Percentiles rank a stretch among this genome's conserved stretches.
Evolutionary conservation across 208 protist genomes (phyloP).

Genomic region (Leishmania amazonensis): DNA sequence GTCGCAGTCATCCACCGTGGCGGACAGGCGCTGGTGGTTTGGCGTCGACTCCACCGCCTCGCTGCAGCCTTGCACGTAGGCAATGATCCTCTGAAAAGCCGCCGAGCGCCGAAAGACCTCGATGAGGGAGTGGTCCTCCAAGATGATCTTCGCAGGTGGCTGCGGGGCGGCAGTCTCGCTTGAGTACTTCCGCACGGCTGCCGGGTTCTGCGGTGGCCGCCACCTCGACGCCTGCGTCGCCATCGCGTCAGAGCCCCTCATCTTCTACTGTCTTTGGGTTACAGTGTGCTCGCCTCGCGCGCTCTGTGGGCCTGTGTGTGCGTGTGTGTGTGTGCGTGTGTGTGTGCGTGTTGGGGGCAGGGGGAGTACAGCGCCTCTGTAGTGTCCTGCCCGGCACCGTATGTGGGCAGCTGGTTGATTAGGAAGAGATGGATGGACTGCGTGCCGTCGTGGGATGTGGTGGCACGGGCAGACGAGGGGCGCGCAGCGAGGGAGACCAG

Average conservation of each 20-base stretch:
- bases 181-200: slow-evolving; percentile 21
- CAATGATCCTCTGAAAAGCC: slow-evolving; percentile 70
- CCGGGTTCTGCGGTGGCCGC: slow-evolving; percentile 20
- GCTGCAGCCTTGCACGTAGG: slow-evolving; percentile 62
- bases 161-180: slow-evolving; percentile 14
- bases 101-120: slow-evolving; percentile 60
- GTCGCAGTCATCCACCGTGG: slow-evolving; percentile 24
- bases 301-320: neutral
- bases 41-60: slow-evolving; percentile 33
- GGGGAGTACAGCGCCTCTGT: neutral
- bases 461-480: neutral
- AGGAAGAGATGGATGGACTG: neutral
- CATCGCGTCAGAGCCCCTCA: slow-evolving; percentile 8
- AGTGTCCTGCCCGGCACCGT: neutral
- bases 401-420: neutral
- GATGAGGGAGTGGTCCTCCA: slow-evolving; percentile 65
- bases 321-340: neutral
- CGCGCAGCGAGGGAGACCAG: neutral
- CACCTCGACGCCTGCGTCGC: slow-evolving; percentile 16
- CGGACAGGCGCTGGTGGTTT: slow-evolving; percentile 15
- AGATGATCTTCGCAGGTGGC: slow-evolving; percentile 67
- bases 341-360: neutral
- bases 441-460: neutral
- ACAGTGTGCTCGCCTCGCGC: neutral
- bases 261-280: neutral